phyloP scores from a whole-genome alignment of 257 asterid species.

The Verbascum thapsus region DNA sequence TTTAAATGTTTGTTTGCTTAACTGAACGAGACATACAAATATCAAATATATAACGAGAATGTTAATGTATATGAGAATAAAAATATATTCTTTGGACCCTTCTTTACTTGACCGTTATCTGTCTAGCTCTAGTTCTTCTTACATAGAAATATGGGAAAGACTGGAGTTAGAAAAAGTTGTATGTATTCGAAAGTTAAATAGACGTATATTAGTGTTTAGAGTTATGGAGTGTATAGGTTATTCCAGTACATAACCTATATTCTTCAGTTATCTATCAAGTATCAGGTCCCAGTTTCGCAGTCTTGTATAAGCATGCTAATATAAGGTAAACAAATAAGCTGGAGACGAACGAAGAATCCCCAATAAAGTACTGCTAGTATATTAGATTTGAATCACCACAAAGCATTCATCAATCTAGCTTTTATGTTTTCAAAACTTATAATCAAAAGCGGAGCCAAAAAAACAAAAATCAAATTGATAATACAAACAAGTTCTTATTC shows the following conservation, averaged over 20 bases:
- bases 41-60: no score
- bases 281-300: not conserved
- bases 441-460: conserved; percentile 1
- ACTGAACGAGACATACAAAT: no score
- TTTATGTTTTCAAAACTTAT: not conserved
- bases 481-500: not conserved
- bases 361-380: not conserved
- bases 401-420: not conserved
- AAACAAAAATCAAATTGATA: not conserved
- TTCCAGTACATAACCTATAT: not conserved
- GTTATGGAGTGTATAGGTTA: no score
- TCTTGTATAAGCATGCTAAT: not conserved
- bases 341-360: not conserved
- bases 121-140: no score
- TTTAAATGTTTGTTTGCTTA: no score
- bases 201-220: no score
- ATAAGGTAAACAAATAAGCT: not conserved
- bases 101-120: no score
- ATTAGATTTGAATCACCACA: not conserved
- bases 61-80: no score
- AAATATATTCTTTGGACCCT: no score
- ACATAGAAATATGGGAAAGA: no score
- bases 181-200: no score
- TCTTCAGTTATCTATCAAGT: not conserved
- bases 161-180: no score